phyloP scores from a whole-genome alignment of 768 basidiomycete genomes.

The Termitomyces sp. region DNA sequence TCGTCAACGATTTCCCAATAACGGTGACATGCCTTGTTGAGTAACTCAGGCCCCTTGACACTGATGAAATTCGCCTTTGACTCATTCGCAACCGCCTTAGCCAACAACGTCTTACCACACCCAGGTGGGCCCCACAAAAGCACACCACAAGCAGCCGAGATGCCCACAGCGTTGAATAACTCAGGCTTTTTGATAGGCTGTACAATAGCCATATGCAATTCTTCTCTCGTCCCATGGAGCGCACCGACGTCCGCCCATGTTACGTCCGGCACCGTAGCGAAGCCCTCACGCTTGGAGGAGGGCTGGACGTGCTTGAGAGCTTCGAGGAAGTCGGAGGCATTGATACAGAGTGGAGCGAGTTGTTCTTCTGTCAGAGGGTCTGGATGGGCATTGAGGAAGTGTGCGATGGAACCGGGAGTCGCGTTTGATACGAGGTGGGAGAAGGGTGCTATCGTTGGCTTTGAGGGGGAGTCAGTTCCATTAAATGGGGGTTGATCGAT shows the following conservation, averaged over 20 bases:
- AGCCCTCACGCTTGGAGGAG: slow-evolving; percentile 96
- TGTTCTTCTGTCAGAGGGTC: slow-evolving; percentile 72
- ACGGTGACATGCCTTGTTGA: slow-evolving; percentile 76
- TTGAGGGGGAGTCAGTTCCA: slow-evolving; percentile 1
- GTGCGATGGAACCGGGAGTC: slow-evolving; percentile 65
- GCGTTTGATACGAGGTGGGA: slow-evolving; percentile 33
- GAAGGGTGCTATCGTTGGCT: slow-evolving; percentile 7
- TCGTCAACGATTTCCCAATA: background rate
- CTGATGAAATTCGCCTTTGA: slow-evolving; percentile 95
- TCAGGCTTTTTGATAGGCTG: slow-evolving; percentile 91
- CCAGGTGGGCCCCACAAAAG: slow-evolving; percentile 99
- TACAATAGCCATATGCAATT: slow-evolving; percentile 96
- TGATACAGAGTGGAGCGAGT: slow-evolving; percentile 80
- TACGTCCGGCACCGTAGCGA: slow-evolving; percentile 94
- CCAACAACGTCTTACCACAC: slow-evolving; percentile 96
- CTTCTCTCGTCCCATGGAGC: slow-evolving; percentile 79
- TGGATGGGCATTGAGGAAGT: slow-evolving; percentile 88
- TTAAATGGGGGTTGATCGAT: slow-evolving; percentile 29
- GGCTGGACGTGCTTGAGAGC: slow-evolving; percentile 93
- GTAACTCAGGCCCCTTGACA: slow-evolving; percentile 92
- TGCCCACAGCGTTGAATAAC: slow-evolving; percentile 84
- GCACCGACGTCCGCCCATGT: slow-evolving; percentile 96
- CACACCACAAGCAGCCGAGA: slow-evolving; percentile 89
- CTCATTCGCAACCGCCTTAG: slow-evolving; percentile 97
- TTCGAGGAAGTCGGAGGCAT: slow-evolving; percentile 68